phyloP scores from a whole-genome alignment of 2,329 filamentous ascomycete species.

The Diaporthe citriasiana region DNA sequence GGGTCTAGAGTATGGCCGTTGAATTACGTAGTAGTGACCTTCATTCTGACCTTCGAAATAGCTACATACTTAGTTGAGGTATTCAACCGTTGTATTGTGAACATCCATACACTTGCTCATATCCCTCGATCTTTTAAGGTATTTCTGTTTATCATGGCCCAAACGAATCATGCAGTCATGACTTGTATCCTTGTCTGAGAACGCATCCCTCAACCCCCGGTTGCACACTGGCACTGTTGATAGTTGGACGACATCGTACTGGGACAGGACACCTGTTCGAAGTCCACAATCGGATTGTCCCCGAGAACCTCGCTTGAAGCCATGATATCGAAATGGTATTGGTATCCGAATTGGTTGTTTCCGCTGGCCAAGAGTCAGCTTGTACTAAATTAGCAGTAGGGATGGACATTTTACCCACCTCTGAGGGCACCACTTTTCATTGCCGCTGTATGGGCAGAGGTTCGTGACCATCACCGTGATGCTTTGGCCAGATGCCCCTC shows the following conservation, averaged over 20 bases:
- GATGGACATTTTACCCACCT: constrained; percentile 39
- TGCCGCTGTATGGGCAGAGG: constrained; percentile 53
- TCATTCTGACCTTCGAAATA: background rate
- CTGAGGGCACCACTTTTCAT: constrained; percentile 53
- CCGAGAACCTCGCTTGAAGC: constrained; percentile 30
- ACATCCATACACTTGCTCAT: background rate
- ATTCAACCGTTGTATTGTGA: background rate
- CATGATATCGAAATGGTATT: constrained; percentile 40
- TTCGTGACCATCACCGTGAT: constrained; percentile 54
- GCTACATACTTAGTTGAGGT: background rate
- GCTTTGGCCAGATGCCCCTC: constrained; percentile 43
- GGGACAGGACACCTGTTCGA: constrained; percentile 32
- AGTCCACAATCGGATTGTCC: constrained; percentile 34
- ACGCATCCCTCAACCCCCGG: background rate
- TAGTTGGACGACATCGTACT: constrained; percentile 9
- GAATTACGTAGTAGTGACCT: background rate
- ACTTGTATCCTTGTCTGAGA: background rate
- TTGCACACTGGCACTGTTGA: constrained; percentile 35
- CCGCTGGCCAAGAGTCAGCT: background rate
- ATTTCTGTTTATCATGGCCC: background rate
- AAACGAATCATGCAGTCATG: background rate
- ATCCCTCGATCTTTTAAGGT: background rate
- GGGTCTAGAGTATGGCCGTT: too few species aligned
- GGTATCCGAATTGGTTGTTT: constrained; percentile 25
- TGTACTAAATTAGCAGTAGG: background rate